Conservation (phyloP, 1,284 basidiomycete genomes). For the Chalciporus sp. region DNA sequence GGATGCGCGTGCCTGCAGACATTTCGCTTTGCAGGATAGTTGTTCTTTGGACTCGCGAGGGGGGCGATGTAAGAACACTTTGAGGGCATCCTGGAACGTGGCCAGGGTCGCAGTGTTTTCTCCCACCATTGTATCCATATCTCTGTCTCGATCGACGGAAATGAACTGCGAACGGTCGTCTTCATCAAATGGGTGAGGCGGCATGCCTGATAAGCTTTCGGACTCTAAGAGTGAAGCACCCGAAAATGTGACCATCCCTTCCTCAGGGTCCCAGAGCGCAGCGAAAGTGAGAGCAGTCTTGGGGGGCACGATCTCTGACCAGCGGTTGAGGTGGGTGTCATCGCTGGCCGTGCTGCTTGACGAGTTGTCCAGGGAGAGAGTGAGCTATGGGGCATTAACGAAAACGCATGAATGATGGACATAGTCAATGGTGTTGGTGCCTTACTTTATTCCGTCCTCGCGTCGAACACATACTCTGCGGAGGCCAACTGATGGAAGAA, state of each 20-base stretch:
- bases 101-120: conserved; percentile 30
- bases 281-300: conserved; percentile 58
- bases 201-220: conserved; percentile 26
- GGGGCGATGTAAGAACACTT: conserved; percentile 27
- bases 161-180: conserved; percentile 43
- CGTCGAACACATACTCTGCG: conserved; percentile 17
- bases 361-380: conserved; percentile 27
- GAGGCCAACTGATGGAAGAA: neutral
- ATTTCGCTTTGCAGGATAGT: conserved; percentile 9
- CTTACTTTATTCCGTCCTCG: conserved; percentile 27
- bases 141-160: conserved; percentile 35
- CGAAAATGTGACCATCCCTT: conserved; percentile 59
- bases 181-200: conserved; percentile 32
- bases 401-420: conserved; percentile 1
- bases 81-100: conserved; percentile 35
- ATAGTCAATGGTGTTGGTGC: neutral
- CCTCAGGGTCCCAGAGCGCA: conserved; percentile 57
- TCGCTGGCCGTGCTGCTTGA: conserved; percentile 10
- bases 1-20: conserved; percentile 31
- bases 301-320: conserved; percentile 59
- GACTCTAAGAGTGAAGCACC: conserved; percentile 47
- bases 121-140: conserved; percentile 17
- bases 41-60: conserved; percentile 25
- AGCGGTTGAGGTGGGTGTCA: conserved; percentile 37
- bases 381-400: conserved; percentile 17